These are phyloP conservation scores for Zychaea mexicana DNA, from an alignment of 371 early-diverging fungal genomes.

Conservation along the genomic window DNA sequence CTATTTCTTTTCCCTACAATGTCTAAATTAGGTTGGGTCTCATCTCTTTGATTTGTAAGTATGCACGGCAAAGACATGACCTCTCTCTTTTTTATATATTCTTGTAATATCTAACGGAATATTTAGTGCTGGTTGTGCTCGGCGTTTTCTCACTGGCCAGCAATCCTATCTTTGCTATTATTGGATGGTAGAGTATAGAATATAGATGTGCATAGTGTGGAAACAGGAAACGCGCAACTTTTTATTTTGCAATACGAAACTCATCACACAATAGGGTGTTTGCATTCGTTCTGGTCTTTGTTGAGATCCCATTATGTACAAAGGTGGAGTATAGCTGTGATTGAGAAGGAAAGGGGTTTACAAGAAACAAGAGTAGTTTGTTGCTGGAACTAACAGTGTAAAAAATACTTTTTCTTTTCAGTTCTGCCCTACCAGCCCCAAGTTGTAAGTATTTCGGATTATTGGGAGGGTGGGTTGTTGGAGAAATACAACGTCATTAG, in stretches of 20 bases:
- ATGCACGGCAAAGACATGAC: too few relatives aligned
- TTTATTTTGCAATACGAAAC: neutral
- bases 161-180: slow-evolving; percentile 41
- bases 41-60: slow-evolving; percentile 44
- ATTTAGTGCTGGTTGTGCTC: slow-evolving; percentile 37
- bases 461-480: too few relatives aligned
- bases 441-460: slow-evolving; percentile 51
- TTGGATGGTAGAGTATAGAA: slow-evolving; percentile 40
- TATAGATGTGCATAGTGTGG: neutral
- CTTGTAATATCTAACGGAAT: neutral
- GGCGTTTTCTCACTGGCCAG: slow-evolving; percentile 31
- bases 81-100: neutral
- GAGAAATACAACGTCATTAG: too few relatives aligned
- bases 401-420: slow-evolving; percentile 7
- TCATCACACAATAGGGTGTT: slow-evolving; percentile 27
- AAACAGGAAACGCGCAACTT: neutral
- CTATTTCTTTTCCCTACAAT: neutral
- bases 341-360: neutral
- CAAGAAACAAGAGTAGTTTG: neutral
- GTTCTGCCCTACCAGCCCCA: slow-evolving; percentile 51
- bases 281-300: slow-evolving; percentile 48
- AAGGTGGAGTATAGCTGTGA: slow-evolving; percentile 30
- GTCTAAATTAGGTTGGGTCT: slow-evolving; percentile 33
- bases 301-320: slow-evolving; percentile 47
- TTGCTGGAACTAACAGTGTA: neutral